Conservation (phyloP, 164 flowering plant genomes). For the Sextonia rubra region DNA sequence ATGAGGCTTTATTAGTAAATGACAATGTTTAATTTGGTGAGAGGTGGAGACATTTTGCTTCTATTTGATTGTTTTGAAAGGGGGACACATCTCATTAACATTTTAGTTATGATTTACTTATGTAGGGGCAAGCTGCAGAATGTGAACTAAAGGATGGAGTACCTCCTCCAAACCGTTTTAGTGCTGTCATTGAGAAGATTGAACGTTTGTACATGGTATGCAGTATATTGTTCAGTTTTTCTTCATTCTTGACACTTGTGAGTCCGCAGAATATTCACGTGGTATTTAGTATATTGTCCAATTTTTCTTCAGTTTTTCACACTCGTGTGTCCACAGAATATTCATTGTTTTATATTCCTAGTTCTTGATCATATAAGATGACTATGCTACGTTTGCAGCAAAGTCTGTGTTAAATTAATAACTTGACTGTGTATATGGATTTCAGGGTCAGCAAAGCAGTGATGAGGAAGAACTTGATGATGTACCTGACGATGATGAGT, state of each 20-base stretch:
- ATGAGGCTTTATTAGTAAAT: no score
- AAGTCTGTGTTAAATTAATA: not conserved
- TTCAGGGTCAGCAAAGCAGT: slow-evolving; percentile 85
- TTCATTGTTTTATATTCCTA: not conserved
- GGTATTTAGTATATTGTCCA: slow-evolving; percentile 35
- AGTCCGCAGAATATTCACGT: slow-evolving; percentile 2
- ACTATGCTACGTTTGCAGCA: slow-evolving; percentile 5
- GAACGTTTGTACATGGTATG: slow-evolving; percentile 90
- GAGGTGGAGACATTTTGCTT: not conserved
- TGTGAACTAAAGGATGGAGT: slow-evolving; percentile 56
- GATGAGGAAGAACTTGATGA: slow-evolving; percentile 88
- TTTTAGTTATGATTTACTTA: not conserved
- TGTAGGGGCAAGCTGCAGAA: slow-evolving; percentile 44
- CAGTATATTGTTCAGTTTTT: not conserved
- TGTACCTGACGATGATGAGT: slow-evolving; percentile 93
- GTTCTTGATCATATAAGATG: not conserved
- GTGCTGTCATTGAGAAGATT: slow-evolving; percentile 94
- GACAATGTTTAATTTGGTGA: not conserved
- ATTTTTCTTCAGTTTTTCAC: not conserved
- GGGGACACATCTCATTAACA: not conserved
- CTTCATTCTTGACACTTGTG: not conserved
- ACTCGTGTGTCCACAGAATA: not conserved
- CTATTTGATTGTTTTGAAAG: not conserved
- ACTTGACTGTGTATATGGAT: slow-evolving; percentile 9
- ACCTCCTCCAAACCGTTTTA: slow-evolving; percentile 65